Evolutionary conservation across 2,329 filamentous ascomycete genomes (phyloP).

Genomic region (Colletotrichum karsti): DNA sequence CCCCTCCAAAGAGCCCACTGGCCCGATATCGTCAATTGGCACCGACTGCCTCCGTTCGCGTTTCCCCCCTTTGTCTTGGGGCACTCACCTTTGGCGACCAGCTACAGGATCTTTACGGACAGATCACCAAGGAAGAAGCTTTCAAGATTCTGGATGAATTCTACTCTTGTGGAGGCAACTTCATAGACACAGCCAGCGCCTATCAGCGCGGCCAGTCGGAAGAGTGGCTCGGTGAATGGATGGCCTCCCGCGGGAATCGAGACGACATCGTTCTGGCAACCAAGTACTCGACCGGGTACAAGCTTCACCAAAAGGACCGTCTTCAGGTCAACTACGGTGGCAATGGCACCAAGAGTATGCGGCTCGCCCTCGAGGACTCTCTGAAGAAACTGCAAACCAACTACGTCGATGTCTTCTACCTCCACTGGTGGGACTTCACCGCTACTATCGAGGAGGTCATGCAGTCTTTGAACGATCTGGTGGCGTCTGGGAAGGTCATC

Average conservation of each 20-base stretch:
- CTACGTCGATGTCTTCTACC: conserved; percentile 51
- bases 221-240: conserved; percentile 65
- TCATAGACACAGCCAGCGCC: conserved; percentile 70
- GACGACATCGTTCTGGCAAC: conserved; percentile 64
- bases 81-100: conserved; percentile 58
- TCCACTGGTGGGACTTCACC: conserved; percentile 53
- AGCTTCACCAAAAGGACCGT: conserved; percentile 27
- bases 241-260: conserved; percentile 54
- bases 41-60: conserved; percentile 55
- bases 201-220: conserved; percentile 68
- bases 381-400: conserved; percentile 52
- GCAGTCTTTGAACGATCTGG: conserved; percentile 47
- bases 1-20: no score
- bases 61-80: conserved; percentile 59
- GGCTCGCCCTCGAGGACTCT: conserved; percentile 48
- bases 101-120: not conserved
- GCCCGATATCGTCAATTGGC: conserved; percentile 60
- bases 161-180: conserved; percentile 67
- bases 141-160: conserved; percentile 68
- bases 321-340: conserved; percentile 45
- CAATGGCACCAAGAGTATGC: conserved; percentile 49
- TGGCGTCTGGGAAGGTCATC: conserved; percentile 47
- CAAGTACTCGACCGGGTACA: conserved; percentile 62
- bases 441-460: conserved; percentile 50
- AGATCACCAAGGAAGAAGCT: conserved; percentile 54